Evolutionary conservation across 2,329 filamentous ascomycete genomes (phyloP).

Genomic region (Fusarium decemcellulare): DNA sequence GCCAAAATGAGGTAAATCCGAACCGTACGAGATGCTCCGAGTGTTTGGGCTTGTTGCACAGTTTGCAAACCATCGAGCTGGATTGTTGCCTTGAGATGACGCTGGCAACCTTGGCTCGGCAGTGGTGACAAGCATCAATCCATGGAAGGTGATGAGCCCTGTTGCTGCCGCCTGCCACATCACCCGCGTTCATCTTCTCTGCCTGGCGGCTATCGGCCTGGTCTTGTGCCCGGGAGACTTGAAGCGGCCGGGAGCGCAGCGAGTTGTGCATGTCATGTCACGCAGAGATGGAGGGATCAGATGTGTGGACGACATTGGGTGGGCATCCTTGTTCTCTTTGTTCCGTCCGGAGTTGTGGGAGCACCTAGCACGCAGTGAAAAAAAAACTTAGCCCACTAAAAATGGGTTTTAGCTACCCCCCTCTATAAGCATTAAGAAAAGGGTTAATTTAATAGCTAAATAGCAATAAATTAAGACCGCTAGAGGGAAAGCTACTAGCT

Average conservation of each 20-base stretch:
- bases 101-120: constrained; percentile 25
- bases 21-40: constrained; percentile 23
- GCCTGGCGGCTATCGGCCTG: constrained; percentile 34
- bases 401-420: too few relatives aligned
- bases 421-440: too few relatives aligned
- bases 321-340: constrained; percentile 40
- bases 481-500: too few relatives aligned
- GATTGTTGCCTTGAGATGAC: constrained; percentile 41
- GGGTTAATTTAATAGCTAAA: too few relatives aligned
- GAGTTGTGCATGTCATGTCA: constrained; percentile 46
- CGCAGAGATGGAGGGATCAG: constrained; percentile 40
- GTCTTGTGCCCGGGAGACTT: constrained; percentile 8
- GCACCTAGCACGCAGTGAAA: too few relatives aligned
- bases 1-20: constrained; percentile 10
- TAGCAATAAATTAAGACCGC: too few relatives aligned
- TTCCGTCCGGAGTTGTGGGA: constrained; percentile 42
- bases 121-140: constrained; percentile 19
- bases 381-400: too few relatives aligned
- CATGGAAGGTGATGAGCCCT: neutral
- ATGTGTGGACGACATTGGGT: constrained; percentile 37
- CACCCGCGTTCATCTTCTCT: constrained; percentile 26
- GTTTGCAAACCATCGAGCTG: constrained; percentile 20
- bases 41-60: constrained; percentile 30
- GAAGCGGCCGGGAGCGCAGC: constrained; percentile 22
- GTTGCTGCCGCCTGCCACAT: constrained; percentile 8